These are phyloP conservation scores for Colletotrichum liaoningense DNA, from an alignment of 2,329 filamentous ascomycete species.

Conservation along the genomic window DNA sequence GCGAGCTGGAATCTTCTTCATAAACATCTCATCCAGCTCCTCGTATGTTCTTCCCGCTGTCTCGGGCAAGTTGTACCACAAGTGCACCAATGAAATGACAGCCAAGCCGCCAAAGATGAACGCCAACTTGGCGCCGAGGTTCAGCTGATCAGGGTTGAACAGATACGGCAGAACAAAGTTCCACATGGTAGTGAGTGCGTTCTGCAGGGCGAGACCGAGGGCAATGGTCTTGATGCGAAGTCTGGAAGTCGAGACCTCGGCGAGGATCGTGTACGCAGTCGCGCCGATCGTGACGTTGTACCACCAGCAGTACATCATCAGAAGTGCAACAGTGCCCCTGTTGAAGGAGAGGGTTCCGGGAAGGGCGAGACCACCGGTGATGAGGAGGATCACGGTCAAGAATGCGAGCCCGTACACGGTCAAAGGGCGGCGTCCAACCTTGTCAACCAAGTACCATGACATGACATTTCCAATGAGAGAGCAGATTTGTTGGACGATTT, in stretches of 20 bases:
- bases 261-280: conserved; percentile 50
- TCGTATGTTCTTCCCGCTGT: conserved; percentile 41
- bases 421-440: conserved; percentile 48
- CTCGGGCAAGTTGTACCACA: conserved; percentile 52
- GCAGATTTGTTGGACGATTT: conserved; percentile 52
- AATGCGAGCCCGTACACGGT: conserved; percentile 48
- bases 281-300: conserved; percentile 55
- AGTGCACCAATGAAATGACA: conserved; percentile 44
- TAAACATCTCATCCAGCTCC: conserved; percentile 43
- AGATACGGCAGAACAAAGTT: conserved; percentile 39
- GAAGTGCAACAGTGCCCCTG: conserved; percentile 47
- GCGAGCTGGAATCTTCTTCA: conserved; percentile 40
- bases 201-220: conserved; percentile 49
- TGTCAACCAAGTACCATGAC: conserved; percentile 51
- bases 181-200: conserved; percentile 38
- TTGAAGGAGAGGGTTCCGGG: conserved; percentile 42
- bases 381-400: conserved; percentile 52
- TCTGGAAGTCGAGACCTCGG: conserved; percentile 50
- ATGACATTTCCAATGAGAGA: conserved; percentile 53
- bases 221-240: conserved; percentile 53
- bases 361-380: conserved; percentile 45
- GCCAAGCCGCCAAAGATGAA: conserved; percentile 53
- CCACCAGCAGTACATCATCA: conserved; percentile 51
- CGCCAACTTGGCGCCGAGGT: conserved; percentile 51
- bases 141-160: conserved; percentile 40